phyloP scores from a whole-genome alignment of 2,329 filamentous ascomycete species.

The Apiospora hydei region DNA sequence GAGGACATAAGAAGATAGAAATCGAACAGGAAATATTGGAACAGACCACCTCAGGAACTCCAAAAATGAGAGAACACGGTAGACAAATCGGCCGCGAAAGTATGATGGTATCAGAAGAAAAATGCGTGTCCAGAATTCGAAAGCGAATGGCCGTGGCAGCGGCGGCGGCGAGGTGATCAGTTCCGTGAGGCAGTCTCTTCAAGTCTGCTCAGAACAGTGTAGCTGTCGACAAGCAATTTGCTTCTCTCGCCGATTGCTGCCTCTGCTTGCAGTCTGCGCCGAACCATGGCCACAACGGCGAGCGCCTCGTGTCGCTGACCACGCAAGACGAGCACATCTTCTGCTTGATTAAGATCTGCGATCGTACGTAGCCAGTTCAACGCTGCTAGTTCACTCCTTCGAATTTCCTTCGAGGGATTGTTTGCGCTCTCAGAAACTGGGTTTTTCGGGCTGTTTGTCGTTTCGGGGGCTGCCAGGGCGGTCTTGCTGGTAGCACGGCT shows the following conservation, averaged over 20 bases:
- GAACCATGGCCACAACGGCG: conserved; percentile 57
- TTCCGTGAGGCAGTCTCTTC: conserved; percentile 49
- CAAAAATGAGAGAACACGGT: background rate
- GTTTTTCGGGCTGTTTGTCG: conserved; percentile 18
- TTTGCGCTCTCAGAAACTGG: conserved; percentile 33
- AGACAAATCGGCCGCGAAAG: background rate
- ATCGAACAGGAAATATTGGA: background rate
- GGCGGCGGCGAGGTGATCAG: background rate
- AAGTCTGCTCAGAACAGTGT: conserved; percentile 59
- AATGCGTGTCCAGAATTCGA: background rate
- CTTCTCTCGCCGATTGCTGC: conserved; percentile 54
- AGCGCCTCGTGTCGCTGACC: conserved; percentile 50
- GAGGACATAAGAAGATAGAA: background rate
- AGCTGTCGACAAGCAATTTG: conserved; percentile 60
- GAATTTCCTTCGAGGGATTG: conserved; percentile 39
- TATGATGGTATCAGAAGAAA: background rate
- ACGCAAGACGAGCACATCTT: conserved; percentile 45
- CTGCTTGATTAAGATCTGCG: conserved; percentile 48
- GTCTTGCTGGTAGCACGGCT: conserved; percentile 18
- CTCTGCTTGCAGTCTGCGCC: conserved; percentile 55
- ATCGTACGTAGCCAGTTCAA: conserved; percentile 46
- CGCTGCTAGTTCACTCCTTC: conserved; percentile 47
- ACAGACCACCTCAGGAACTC: background rate
- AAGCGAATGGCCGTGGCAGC: background rate
- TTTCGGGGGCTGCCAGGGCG: background rate